A percentile compares a stretch with the other conserved stretches of the same genome.
Evolutionary conservation across 2,329 filamentous ascomycete species (phyloP).

Genomic region (Penicillium sp.): DNA sequence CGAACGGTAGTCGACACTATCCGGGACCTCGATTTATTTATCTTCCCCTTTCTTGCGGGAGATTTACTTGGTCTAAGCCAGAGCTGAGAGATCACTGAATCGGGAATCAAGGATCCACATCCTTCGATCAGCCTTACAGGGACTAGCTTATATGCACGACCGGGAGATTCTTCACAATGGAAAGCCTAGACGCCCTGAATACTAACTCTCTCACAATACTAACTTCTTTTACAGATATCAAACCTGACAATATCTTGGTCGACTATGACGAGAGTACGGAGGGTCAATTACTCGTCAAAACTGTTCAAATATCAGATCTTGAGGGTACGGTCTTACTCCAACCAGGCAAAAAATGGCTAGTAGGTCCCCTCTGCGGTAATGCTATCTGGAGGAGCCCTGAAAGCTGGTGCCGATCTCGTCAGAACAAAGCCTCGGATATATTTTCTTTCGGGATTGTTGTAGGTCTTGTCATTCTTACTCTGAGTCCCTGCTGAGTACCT

Average conservation of each 20-base stretch:
- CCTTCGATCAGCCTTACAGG: neutral
- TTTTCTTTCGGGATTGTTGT: too few relatives aligned
- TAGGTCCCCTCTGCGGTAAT: constrained; percentile 30
- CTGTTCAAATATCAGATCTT: constrained; percentile 32
- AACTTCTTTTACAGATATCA: neutral
- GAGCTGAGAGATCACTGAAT: neutral
- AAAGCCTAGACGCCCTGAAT: neutral
- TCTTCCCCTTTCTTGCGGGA: neutral
- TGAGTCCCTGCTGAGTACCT: too few relatives aligned
- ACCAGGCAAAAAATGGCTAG: constrained; percentile 25
- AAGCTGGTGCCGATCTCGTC: neutral
- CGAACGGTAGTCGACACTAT: neutral
- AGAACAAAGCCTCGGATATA: too few relatives aligned
- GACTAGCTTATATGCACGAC: neutral
- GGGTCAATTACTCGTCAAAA: neutral
- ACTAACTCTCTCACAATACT: neutral
- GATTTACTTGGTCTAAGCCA: neutral
- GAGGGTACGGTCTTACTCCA: constrained; percentile 30
- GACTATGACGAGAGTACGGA: neutral
- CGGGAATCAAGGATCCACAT: neutral
- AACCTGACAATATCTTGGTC: neutral
- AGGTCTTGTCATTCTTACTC: too few relatives aligned
- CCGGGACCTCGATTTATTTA: neutral
- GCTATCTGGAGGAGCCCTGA: constrained; percentile 37
- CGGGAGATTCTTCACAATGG: neutral